A percentile compares a stretch with the other conserved stretches of the same genome.
Conservation (phyloP, 129 eudicot genomes). For the Pseudognaphalium luteoalbum region DNA sequence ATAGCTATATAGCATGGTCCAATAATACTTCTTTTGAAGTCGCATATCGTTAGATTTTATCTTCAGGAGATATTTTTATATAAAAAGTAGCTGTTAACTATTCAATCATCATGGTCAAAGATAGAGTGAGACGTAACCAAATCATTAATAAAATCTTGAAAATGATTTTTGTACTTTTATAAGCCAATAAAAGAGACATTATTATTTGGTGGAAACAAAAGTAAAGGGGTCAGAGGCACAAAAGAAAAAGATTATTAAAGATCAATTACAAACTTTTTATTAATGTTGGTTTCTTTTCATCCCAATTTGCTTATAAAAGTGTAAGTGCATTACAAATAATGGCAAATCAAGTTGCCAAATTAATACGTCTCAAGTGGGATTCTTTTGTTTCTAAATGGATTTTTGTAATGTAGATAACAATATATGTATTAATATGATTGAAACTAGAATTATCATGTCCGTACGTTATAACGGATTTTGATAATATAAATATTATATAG, state of each 20-base stretch:
- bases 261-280: constrained; percentile 16
- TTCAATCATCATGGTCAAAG: constrained; percentile 37
- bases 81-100: not conserved
- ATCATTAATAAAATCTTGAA: constrained; percentile 29
- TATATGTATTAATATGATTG: no score
- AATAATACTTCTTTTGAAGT: not conserved
- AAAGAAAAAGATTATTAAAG: constrained; percentile 14
- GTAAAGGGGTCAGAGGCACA: constrained; percentile 30
- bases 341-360: constrained; percentile 28
- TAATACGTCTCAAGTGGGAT: not conserved
- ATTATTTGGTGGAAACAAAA: constrained; percentile 44
- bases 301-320: constrained; percentile 25
- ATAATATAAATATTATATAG: no score
- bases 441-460: no score
- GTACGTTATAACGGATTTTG: no score
- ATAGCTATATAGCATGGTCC: not conserved
- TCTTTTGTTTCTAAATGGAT: not conserved
- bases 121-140: constrained; percentile 26
- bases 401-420: not conserved
- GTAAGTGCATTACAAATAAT: constrained; percentile 16
- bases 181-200: constrained; percentile 32
- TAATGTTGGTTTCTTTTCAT: constrained; percentile 26
- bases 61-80: not conserved
- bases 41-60: not conserved
- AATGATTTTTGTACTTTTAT: constrained; percentile 25